phyloP scores from a whole-genome alignment of 257 asterid species.

The Solanum dulcamara region DNA sequence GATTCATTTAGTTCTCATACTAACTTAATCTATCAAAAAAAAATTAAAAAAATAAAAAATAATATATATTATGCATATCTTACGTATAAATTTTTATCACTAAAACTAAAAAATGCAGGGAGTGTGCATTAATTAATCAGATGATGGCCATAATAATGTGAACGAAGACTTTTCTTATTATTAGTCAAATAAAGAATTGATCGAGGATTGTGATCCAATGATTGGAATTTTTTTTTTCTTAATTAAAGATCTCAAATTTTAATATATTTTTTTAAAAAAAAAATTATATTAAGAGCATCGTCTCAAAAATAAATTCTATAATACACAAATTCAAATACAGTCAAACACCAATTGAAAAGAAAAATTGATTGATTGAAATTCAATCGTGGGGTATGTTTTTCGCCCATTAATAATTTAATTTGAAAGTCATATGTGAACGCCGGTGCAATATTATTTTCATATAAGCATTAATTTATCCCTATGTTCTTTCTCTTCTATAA shows the following conservation, averaged over 20 bases:
- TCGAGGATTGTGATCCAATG: not conserved
- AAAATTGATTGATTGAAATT: not conserved
- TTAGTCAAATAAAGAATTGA: not conserved
- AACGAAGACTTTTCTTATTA: not conserved
- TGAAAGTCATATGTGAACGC: not conserved
- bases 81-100: no score
- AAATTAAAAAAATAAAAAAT: no score
- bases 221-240: not conserved
- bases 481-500: not conserved
- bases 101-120: not conserved
- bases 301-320: not conserved
- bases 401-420: not conserved
- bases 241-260: no score
- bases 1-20: not conserved
- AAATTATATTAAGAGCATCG: not conserved
- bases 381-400: not conserved
- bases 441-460: not conserved
- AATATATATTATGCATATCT: no score
- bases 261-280: no score
- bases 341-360: rapidly evolving
- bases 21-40: no score
- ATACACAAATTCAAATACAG: not conserved
- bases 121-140: not conserved
- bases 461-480: not conserved
- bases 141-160: not conserved